These are phyloP conservation scores for Ceratobasidium sp. DNA, from an alignment of 1,284 basidiomycete species.

Conservation along the genomic window DNA sequence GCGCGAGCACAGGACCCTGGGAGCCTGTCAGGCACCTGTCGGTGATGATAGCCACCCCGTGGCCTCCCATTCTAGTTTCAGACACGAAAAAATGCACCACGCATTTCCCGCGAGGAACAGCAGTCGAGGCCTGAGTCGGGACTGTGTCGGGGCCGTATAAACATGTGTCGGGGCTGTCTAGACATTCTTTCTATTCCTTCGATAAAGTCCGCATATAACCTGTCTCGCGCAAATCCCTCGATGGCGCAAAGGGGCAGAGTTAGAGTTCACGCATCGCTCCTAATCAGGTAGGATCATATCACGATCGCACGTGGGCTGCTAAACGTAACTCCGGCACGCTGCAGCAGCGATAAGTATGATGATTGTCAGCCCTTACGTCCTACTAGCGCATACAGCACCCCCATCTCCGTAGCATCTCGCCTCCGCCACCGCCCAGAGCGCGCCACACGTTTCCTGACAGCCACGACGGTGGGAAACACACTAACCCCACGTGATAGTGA, in stretches of 20 bases:
- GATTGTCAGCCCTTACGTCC: too few relatives aligned
- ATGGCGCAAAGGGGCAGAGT: not conserved
- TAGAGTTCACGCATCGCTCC: not conserved
- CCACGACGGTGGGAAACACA: not conserved
- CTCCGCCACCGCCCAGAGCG: not conserved
- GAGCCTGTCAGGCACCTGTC: conserved; percentile 19
- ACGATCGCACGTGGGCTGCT: not conserved
- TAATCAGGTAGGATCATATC: too few relatives aligned
- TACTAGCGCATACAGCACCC: not conserved
- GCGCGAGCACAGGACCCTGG: not conserved
- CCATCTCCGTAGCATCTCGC: not conserved
- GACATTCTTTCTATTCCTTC: too few relatives aligned
- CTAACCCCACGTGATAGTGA: conserved; percentile 1
- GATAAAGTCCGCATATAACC: too few relatives aligned
- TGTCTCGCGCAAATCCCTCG: conserved; percentile 4
- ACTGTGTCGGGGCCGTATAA: not conserved
- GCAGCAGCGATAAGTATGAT: conserved; percentile 4
- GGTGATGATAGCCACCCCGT: not conserved
- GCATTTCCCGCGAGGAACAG: not conserved
- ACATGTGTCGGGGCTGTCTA: too few relatives aligned
- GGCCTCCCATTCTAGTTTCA: not conserved
- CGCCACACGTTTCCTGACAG: not conserved
- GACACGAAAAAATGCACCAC: not conserved
- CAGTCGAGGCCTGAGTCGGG: not conserved
- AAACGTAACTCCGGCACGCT: not conserved